Conservation (phyloP, 2,329 filamentous ascomycete genomes). For the Xylaria sp. region DNA sequence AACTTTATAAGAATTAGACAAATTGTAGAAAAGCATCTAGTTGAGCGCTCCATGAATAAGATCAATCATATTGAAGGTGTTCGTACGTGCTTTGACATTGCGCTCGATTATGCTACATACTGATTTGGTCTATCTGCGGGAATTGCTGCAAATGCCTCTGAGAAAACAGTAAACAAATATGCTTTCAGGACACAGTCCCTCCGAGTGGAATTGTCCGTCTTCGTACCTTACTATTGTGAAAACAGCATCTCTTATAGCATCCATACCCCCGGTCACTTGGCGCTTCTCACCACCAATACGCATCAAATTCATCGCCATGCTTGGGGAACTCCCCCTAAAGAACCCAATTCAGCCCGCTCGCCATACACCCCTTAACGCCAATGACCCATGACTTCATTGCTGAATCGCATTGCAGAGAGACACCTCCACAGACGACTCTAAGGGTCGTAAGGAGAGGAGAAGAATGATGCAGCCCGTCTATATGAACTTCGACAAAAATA, state of each 20-base stretch:
- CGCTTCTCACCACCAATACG: slow-evolving; percentile 3
- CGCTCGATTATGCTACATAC: slow-evolving; percentile 42
- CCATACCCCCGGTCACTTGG: background rate
- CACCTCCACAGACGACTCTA: slow-evolving; percentile 10
- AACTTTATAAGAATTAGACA: no score
- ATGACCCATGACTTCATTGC: slow-evolving; percentile 17
- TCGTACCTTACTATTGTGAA: slow-evolving; percentile 1
- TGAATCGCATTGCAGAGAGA: slow-evolving; percentile 20
- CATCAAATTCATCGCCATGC: slow-evolving; percentile 1
- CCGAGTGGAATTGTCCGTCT: background rate
- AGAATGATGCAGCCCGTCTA: slow-evolving; percentile 33
- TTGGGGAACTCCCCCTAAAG: slow-evolving; percentile 2
- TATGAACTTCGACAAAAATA: slow-evolving; percentile 16
- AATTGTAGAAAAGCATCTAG: background rate
- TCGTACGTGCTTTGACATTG: slow-evolving; percentile 14
- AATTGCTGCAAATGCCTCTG: slow-evolving; percentile 27
- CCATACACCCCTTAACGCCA: slow-evolving; percentile 31
- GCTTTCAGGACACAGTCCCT: slow-evolving; percentile 9
- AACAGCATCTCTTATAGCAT: slow-evolving; percentile 16
- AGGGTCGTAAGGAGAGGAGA: slow-evolving; percentile 4
- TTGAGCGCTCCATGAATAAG: background rate
- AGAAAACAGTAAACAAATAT: slow-evolving; percentile 11
- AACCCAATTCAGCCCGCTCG: background rate
- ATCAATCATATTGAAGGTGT: background rate
- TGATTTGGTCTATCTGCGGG: slow-evolving; percentile 39